phyloP scores from a whole-genome alignment of 345 rosid species.

The Populus alba region DNA sequence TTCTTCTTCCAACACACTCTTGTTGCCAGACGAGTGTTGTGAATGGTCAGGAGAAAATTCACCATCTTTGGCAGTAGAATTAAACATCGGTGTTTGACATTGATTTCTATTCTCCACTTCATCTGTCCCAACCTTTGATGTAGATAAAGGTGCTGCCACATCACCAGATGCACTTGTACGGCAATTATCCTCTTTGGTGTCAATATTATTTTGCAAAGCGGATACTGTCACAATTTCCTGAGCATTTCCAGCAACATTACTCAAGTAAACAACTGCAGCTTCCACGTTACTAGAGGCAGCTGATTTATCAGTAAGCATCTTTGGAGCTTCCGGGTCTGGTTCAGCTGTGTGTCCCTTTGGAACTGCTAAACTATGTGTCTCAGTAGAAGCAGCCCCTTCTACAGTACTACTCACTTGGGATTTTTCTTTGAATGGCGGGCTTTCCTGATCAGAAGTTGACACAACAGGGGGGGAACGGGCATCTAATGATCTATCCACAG shows the following conservation, averaged over 20 bases:
- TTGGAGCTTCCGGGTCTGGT: conserved; percentile 37
- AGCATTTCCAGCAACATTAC: conserved; percentile 30
- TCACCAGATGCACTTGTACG: conserved; percentile 20
- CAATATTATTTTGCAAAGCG: conserved; percentile 36
- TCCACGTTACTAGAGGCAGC: conserved; percentile 43
- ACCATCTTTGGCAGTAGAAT: conserved; percentile 27
- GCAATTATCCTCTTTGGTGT: conserved; percentile 28
- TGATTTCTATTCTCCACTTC: conserved; percentile 30
- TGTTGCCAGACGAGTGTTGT: conserved; percentile 39
- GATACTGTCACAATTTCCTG: conserved; percentile 28
- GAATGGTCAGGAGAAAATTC: conserved; percentile 38
- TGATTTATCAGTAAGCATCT: conserved; percentile 17
- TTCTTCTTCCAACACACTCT: conserved; percentile 31
- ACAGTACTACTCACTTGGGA: conserved; percentile 6
- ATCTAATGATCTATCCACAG: conserved; percentile 38
- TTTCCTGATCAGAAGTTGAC: conserved; percentile 46
- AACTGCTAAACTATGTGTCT: conserved; percentile 29
- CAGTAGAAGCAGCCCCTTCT: conserved; percentile 32
- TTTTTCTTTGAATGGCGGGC: conserved; percentile 37
- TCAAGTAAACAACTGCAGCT: conserved; percentile 37
- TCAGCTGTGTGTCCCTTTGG: conserved; percentile 36
- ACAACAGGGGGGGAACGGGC: conserved; percentile 23
- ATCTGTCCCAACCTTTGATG: conserved; percentile 24
- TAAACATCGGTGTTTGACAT: conserved; percentile 15
- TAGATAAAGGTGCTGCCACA: conserved; percentile 30